These are phyloP conservation scores for Serendipita indica DNA, from an alignment of 768 basidiomycete species.

Conservation along the genomic window DNA sequence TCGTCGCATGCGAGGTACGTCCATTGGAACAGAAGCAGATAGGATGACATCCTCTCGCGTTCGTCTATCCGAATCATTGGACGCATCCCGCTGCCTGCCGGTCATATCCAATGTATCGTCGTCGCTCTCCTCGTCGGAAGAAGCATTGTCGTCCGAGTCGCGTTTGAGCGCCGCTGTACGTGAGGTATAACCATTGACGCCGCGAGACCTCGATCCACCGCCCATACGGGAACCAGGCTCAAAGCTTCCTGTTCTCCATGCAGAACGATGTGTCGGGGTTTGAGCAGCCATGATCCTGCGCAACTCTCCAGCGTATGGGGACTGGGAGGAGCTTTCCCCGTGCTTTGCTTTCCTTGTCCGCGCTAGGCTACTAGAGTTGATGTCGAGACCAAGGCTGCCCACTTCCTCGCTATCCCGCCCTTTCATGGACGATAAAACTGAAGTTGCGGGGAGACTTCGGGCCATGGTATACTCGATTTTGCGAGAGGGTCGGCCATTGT, in stretches of 20 bases:
- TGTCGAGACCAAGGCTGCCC: constrained; percentile 3
- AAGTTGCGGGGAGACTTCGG: constrained; percentile 1
- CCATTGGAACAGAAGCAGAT: not conserved
- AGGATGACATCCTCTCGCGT: not conserved
- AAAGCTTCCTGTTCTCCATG: not conserved
- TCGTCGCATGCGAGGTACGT: not conserved
- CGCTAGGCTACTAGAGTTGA: not conserved
- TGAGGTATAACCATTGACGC: too few relatives aligned
- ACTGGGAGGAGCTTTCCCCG: not conserved
- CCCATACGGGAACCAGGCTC: not conserved
- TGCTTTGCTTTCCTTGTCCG: not conserved
- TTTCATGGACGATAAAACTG: not conserved
- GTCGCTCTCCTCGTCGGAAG: not conserved
- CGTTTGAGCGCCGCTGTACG: too few relatives aligned
- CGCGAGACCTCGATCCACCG: not conserved
- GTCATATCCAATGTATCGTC: not conserved
- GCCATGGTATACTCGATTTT: constrained; percentile 4
- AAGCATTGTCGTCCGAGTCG: not conserved
- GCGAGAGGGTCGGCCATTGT: too few relatives aligned
- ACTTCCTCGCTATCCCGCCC: not conserved
- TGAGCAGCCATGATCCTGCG: constrained; percentile 1
- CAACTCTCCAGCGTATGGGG: not conserved
- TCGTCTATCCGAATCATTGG: not conserved
- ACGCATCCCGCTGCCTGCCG: too few relatives aligned
- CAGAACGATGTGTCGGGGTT: not conserved